These are phyloP conservation scores for Russula emetica DNA, from an alignment of 768 basidiomycete genomes.

Conservation along the genomic window DNA sequence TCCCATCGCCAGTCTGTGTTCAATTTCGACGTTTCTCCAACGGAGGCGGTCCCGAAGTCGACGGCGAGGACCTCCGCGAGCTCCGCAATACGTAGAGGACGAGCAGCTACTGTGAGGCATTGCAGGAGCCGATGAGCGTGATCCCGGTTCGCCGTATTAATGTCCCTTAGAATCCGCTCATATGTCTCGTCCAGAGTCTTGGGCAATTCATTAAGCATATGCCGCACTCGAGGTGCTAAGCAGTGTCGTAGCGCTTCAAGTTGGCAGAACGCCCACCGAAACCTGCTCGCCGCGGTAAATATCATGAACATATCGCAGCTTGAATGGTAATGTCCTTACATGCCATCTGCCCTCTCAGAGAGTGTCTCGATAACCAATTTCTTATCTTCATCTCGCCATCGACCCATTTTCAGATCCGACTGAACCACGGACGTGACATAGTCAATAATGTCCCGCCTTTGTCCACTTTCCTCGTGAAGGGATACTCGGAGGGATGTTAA, in stretches of 20 bases:
- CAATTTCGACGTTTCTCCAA: background rate
- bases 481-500: background rate
- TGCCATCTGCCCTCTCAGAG: slow-evolving; percentile 1
- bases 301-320: background rate
- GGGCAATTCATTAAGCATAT: background rate
- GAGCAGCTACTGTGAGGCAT: background rate
- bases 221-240: background rate
- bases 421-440: background rate
- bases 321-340: background rate
- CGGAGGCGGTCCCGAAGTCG: background rate
- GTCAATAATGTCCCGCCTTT: background rate
- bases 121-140: background rate
- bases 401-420: background rate
- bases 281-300: background rate
- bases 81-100: background rate
- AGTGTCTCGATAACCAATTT: background rate
- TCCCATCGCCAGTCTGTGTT: slow-evolving; percentile 7
- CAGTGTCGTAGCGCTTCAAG: background rate
- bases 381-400: slow-evolving; percentile 1
- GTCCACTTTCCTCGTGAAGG: slow-evolving; percentile 2
- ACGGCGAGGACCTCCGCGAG: background rate
- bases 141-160: background rate
- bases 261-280: background rate
- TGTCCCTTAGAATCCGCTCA: background rate
- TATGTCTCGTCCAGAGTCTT: slow-evolving; percentile 1